Evolutionary conservation across 225 moss, liverwort and hornwort species (phyloP).

Genomic region (Anthoceros angustus): DNA sequence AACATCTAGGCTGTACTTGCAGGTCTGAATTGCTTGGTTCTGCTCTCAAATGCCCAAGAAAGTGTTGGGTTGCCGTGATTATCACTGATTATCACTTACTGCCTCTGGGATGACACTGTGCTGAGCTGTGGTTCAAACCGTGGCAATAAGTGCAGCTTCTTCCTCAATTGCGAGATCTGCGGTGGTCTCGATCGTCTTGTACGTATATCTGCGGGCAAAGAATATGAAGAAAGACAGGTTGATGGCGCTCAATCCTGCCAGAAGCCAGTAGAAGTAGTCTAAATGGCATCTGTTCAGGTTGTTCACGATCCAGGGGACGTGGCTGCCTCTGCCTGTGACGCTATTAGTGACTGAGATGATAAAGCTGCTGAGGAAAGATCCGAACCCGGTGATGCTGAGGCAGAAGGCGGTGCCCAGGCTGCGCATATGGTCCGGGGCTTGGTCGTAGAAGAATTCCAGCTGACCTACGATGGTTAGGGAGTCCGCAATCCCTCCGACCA

Average conservation of each 20-base stretch:
- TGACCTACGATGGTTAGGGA: conserved; percentile 7
- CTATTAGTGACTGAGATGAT: conserved; percentile 9
- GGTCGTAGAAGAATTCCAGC: conserved; percentile 17
- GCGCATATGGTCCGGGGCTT: conserved; percentile 10
- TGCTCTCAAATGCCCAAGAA: too few relatives aligned
- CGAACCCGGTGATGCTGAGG: conserved; percentile 6
- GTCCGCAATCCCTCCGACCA: conserved; percentile 7
- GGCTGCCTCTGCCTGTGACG: not conserved
- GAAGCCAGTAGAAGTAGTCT: not conserved
- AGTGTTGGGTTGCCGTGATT: too few relatives aligned
- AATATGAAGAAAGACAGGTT: not conserved
- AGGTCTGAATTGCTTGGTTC: too few relatives aligned
- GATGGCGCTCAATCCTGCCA: not conserved
- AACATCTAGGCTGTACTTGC: too few relatives aligned
- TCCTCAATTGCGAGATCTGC: not conserved
- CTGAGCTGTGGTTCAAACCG: too few relatives aligned
- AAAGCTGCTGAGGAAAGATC: conserved; percentile 13
- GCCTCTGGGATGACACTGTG: too few relatives aligned
- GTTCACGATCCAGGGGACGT: not conserved
- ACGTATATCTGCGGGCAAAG: not conserved
- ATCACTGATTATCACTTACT: too few relatives aligned
- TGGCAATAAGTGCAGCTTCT: not conserved
- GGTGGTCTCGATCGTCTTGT: not conserved
- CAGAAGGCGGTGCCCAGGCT: conserved; percentile 18
- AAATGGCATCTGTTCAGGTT: not conserved